A percentile compares a stretch with the other conserved stretches of the same genome.
These are phyloP conservation scores for Lippia alba DNA, from an alignment of 305 asterid genomes.

Conservation along the genomic window DNA sequence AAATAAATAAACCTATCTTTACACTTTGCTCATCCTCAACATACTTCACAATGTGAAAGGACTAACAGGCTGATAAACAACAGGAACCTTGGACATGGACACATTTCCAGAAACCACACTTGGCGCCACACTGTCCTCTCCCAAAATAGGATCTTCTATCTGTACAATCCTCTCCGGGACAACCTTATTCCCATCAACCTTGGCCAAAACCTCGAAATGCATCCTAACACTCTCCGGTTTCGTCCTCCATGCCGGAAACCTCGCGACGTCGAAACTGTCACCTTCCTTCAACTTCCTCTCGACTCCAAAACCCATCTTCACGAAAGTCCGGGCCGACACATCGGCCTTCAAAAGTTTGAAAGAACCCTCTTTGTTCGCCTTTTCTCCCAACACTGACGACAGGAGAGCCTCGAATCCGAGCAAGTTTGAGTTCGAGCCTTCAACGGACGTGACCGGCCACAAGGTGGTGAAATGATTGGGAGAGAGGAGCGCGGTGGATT, in stretches of 20 bases:
- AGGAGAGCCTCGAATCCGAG: constrained; percentile 73
- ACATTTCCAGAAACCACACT: constrained; percentile 51
- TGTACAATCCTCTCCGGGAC: constrained; percentile 68
- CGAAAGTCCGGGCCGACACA: constrained; percentile 68
- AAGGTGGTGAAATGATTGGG: constrained; percentile 58
- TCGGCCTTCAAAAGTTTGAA: constrained; percentile 72
- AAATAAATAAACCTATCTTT: constrained; percentile 21
- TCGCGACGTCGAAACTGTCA: constrained; percentile 43
- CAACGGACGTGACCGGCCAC: constrained; percentile 70
- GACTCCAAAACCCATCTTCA: constrained; percentile 75
- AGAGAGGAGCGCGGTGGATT: constrained; percentile 59
- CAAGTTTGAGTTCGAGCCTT: constrained; percentile 61
- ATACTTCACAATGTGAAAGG: constrained; percentile 55
- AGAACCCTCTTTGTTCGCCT: constrained; percentile 61
- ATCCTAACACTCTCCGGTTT: constrained; percentile 57
- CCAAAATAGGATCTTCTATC: constrained; percentile 54
- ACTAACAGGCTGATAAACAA: constrained; percentile 54
- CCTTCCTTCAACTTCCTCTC: constrained; percentile 61
- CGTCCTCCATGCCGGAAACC: constrained; percentile 69
- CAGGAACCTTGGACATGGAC: constrained; percentile 56
- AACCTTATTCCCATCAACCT: constrained; percentile 72
- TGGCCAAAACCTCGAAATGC: constrained; percentile 85
- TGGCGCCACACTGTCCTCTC: constrained; percentile 55
- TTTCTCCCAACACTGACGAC: constrained; percentile 61
- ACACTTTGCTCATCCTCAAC: constrained; percentile 28